A percentile compares a stretch with the other conserved stretches of the same genome.
phyloP scores from a whole-genome alignment of 176 grass and related monocot species.

The bread wheat (Triticum aestivum) region IWGSC_CS_RefSeq_v2.1 NC_057814.1:620933109-620933608 shows the following conservation, averaged over 20 bases:
- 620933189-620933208: background rate
- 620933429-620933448: constrained; percentile 1
- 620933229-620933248: background rate
- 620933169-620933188: background rate
- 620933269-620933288: background rate
- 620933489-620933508: too few relatives aligned
- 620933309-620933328: background rate
- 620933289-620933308: background rate
- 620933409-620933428: background rate
- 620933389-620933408: background rate
- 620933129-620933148: constrained; percentile 51
- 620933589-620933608: too few relatives aligned
- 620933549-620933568: too few relatives aligned
- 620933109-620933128: constrained; percentile 39
- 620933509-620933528: too few relatives aligned
- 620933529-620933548: too few relatives aligned
- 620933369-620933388: background rate
- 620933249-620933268: background rate
- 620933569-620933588: too few relatives aligned
- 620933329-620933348: background rate
- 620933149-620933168: background rate
- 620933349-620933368: too few relatives aligned
- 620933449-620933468: too few relatives aligned
- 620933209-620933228: background rate
- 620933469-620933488: too few relatives aligned